These are phyloP conservation scores for Globisporangium cystogenes DNA, from an alignment of 352 stramenopile species.

Conservation along the genomic window DNA sequence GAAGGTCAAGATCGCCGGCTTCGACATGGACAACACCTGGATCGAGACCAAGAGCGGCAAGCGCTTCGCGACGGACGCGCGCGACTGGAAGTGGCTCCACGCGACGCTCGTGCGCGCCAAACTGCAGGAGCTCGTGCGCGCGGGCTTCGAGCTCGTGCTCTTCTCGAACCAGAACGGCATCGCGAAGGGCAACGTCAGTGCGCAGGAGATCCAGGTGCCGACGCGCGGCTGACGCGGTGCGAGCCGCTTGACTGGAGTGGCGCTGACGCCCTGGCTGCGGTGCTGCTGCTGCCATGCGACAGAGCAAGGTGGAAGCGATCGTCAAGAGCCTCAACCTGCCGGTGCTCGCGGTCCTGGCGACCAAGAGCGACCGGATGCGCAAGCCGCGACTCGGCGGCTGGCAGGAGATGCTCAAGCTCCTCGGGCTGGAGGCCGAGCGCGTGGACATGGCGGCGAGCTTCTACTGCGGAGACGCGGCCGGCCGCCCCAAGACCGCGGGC, in stretches of 20 bases:
- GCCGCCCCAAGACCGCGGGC: conserved; percentile 58
- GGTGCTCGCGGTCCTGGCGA: conserved; percentile 65
- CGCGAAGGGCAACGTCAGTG: conserved; percentile 64
- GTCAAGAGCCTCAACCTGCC: conserved; percentile 52
- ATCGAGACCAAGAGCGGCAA: conserved; percentile 86
- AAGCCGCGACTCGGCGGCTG: conserved; percentile 74
- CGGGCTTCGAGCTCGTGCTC: conserved; percentile 57
- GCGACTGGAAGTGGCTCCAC: conserved; percentile 82
- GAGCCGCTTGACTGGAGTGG: background rate
- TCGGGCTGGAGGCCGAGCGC: conserved; percentile 15
- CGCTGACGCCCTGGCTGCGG: too few species aligned
- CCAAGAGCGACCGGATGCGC: conserved; percentile 67
- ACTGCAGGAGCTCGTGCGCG: conserved; percentile 32
- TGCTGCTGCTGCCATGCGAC: background rate
- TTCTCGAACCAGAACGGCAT: conserved; percentile 87
- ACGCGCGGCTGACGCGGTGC: too few species aligned
- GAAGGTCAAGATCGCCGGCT: conserved; percentile 58
- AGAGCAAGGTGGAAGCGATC: conserved; percentile 69
- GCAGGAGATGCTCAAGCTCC: conserved; percentile 37
- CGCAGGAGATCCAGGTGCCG: conserved; percentile 54
- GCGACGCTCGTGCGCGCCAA: conserved; percentile 42
- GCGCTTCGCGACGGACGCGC: conserved; percentile 52
- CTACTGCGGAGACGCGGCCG: conserved; percentile 81
- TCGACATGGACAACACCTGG: conserved; percentile 78
- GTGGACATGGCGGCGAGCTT: conserved; percentile 60